Percentiles rank a stretch among this genome's conserved stretches.
phyloP scores from a whole-genome alignment of 805 yeast genomes.

The Candida caryicola region DNA sequence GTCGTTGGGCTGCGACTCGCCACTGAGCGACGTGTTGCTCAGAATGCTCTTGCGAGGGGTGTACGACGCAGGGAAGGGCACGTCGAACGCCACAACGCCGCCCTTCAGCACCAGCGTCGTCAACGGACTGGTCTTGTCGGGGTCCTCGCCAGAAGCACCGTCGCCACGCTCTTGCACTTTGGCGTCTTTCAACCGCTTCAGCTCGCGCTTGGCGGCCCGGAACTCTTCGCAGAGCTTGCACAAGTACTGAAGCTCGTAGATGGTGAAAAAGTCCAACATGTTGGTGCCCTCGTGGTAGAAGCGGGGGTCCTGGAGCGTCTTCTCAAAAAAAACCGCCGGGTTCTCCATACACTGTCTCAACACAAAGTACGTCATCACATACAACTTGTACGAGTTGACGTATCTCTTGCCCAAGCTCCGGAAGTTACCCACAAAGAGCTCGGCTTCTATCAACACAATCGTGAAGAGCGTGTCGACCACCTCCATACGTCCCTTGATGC shows the following conservation, averaged over 20 bases:
- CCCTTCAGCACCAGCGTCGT: background rate
- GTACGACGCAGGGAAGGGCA: conserved; percentile 6
- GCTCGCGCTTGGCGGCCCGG: conserved; percentile 33
- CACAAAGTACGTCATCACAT: conserved; percentile 40
- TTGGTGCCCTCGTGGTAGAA: conserved; percentile 38
- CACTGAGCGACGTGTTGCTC: background rate
- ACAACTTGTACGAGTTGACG: conserved; percentile 39
- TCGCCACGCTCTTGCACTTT: background rate
- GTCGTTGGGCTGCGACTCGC: background rate
- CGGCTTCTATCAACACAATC: conserved; percentile 36
- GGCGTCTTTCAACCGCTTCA: conserved; percentile 4
- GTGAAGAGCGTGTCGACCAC: conserved; percentile 32
- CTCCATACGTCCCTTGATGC: conserved; percentile 22
- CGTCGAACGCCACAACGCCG: conserved; percentile 2
- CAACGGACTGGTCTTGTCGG: background rate
- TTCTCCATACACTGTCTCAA: conserved; percentile 41
- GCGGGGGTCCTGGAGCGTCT: conserved; percentile 23
- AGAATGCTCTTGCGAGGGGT: background rate
- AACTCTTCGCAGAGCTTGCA: conserved; percentile 40
- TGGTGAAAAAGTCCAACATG: conserved; percentile 35
- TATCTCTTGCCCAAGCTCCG: conserved; percentile 34
- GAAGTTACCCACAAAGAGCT: conserved; percentile 43
- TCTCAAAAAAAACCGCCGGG: conserved; percentile 34
- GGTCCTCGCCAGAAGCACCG: background rate
- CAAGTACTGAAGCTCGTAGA: conserved; percentile 34